Evolutionary conservation across 2,329 filamentous ascomycete genomes (phyloP).

Genomic region (Fusarium oligoseptatum): DNA sequence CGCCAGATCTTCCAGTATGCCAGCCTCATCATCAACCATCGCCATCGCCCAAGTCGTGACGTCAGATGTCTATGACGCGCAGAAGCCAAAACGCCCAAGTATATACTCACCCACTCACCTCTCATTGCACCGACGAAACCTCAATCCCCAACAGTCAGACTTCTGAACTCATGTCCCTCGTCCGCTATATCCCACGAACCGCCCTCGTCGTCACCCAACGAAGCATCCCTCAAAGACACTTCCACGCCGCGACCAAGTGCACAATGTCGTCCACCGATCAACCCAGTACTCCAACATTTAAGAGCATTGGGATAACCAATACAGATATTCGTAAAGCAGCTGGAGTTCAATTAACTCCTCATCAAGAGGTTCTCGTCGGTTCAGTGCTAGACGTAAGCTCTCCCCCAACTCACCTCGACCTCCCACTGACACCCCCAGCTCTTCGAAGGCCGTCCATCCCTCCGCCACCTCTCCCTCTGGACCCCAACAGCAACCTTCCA

Average conservation of each 20-base stretch:
- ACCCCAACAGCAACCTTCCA: constrained; percentile 68
- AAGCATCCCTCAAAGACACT: neutral
- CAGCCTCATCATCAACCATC: neutral
- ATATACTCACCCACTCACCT: neutral
- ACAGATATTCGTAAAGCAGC: neutral
- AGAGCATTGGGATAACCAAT: constrained; percentile 10
- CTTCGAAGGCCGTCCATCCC: constrained; percentile 70
- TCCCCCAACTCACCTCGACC: neutral
- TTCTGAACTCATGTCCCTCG: constrained; percentile 3
- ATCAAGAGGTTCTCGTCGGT: constrained; percentile 12
- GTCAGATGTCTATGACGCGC: constrained; percentile 15
- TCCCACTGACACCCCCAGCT: constrained; percentile 53
- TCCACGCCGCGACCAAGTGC: neutral
- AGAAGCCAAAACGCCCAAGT: neutral
- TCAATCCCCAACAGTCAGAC: neutral
- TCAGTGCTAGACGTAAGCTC: constrained; percentile 11
- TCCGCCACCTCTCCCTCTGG: constrained; percentile 72
- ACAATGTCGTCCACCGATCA: constrained; percentile 3
- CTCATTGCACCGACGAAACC: too few relatives aligned
- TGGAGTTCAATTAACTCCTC: neutral
- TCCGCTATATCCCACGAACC: neutral
- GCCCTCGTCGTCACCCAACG: neutral
- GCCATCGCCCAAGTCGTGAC: constrained; percentile 13
- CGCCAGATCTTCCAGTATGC: too few relatives aligned
- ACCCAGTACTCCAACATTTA: neutral